Evolutionary conservation across 1,284 basidiomycete species (phyloP).

Genomic region (Naganishia sp.): DNA sequence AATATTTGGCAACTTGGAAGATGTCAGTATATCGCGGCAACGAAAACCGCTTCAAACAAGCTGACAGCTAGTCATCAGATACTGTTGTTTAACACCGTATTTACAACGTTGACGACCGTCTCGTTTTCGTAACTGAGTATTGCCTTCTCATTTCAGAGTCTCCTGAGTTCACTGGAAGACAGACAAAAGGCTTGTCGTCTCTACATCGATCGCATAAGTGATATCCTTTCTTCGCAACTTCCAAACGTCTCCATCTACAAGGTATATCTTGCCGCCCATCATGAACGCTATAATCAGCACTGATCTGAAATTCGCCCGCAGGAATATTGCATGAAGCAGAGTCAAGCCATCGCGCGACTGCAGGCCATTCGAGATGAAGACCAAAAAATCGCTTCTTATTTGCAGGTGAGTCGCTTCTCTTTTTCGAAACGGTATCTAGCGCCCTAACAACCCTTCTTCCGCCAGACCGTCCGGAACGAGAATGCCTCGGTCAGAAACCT

Average conservation of each 20-base stretch:
- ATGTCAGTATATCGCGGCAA: constrained; percentile 48
- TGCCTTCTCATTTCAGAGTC: constrained; percentile 58
- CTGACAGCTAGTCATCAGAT: constrained; percentile 53
- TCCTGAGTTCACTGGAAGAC: constrained; percentile 82
- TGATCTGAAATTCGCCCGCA: constrained; percentile 48
- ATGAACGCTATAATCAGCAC: background rate
- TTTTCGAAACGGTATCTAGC: background rate
- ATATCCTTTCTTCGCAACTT: constrained; percentile 75
- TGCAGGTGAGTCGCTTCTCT: constrained; percentile 61
- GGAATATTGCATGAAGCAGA: constrained; percentile 91
- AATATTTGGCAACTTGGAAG: constrained; percentile 91
- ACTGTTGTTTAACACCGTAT: constrained; percentile 77
- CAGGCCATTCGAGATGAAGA: constrained; percentile 71
- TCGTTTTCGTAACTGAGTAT: background rate
- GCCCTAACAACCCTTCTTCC: background rate
- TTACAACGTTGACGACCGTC: constrained; percentile 36
- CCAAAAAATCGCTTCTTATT: constrained; percentile 64
- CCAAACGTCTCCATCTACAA: constrained; percentile 75
- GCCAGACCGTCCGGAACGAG: constrained; percentile 47
- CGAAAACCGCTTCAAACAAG: constrained; percentile 13
- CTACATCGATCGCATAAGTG: constrained; percentile 84
- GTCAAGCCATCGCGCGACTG: constrained; percentile 73
- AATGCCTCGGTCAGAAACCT: constrained; percentile 76
- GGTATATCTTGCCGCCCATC: constrained; percentile 55
- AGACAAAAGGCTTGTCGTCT: constrained; percentile 86